Conservation (phyloP, 495 filamentous ascomycete genomes). For the Alectoria sarmentosa region DNA sequence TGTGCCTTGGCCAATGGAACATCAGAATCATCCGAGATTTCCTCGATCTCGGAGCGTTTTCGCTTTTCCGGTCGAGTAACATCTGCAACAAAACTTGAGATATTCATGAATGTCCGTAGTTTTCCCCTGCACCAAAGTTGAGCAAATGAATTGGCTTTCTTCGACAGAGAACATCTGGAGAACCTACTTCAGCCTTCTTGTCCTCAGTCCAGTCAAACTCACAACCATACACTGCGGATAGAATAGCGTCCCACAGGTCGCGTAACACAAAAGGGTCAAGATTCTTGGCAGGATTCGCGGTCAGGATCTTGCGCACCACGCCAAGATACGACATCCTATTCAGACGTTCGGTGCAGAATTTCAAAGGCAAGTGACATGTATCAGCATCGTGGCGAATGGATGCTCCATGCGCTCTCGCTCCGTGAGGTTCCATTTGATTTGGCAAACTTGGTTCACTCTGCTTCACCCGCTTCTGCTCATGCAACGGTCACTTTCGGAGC, state of each 20-base stretch:
- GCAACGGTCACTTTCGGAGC: too few relatives aligned
- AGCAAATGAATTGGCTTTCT: neutral
- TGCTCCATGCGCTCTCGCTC: too few relatives aligned
- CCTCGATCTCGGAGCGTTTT: neutral
- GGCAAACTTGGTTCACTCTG: too few relatives aligned
- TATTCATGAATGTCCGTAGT: neutral
- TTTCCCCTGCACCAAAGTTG: neutral
- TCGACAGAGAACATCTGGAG: neutral
- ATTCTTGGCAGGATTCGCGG: neutral
- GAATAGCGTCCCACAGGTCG: neutral
- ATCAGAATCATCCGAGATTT: neutral
- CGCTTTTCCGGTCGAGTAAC: neutral
- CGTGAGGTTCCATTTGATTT: too few relatives aligned
- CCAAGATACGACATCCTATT: too few relatives aligned
- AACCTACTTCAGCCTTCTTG: neutral
- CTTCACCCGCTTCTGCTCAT: too few relatives aligned
- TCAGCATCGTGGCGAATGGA: too few relatives aligned
- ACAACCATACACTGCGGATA: neutral
- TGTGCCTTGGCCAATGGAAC: neutral
- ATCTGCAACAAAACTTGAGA: neutral
- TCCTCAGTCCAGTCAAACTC: neutral
- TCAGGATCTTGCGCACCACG: neutral
- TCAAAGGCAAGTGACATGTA: too few relatives aligned
- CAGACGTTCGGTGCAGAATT: too few relatives aligned
- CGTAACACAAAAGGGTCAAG: neutral